Base-by-base conservation (phyloP, 805 yeast species). In the Candida dajiaensis region DNA sequence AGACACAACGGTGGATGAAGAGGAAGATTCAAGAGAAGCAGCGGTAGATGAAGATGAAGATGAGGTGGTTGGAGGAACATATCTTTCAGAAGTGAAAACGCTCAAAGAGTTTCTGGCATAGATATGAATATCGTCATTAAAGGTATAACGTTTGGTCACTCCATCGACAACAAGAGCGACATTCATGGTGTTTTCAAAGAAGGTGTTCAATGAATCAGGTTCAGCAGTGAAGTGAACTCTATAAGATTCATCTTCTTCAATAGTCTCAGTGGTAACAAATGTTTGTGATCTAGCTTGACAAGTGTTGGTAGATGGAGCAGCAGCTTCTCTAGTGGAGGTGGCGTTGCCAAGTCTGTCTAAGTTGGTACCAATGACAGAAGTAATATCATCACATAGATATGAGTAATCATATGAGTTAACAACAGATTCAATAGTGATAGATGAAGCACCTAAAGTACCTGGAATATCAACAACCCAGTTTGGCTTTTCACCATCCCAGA, bases 381-480 rank as follows among this genome's bases (percentile, higher is more conserved):
- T 22, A n/a, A 35, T n/a, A 7, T 22, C 25, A 22, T 23, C 38
- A 38, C 47, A 43, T 19, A 33, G 11, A 26, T 33, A 47, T 21
- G 41, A 40, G 36, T 29, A 47, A 19, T 40, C 28, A 25, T 33
- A 33, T 25, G 22, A 4, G 38, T 43, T 40, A 7, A 6, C 11
- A 15, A 41, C 28, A 21, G 22, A 4, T 11, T 44, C 7, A 13
- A n/a, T 26, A 20, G 44, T 40, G 38, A 47, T 44, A 1, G 37
- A 23, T 43, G 47, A 47, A 26, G 50, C 42, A 12, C 50, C 45
- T 11, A 25, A 25, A 25, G 28, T 29, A 47, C 44, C 47, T 36
- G 50, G 50, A 41, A 47, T 18, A 38, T 44, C 47, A 37, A 47
- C 42, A 26, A 37, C 15, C 50, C 50, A 47, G 12, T 16, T 20